A percentile compares a stretch with the other conserved stretches of the same genome.
phyloP scores from a whole-genome alignment of 352 stramenopile species.

The Phytopythium kandeliae region DNA sequence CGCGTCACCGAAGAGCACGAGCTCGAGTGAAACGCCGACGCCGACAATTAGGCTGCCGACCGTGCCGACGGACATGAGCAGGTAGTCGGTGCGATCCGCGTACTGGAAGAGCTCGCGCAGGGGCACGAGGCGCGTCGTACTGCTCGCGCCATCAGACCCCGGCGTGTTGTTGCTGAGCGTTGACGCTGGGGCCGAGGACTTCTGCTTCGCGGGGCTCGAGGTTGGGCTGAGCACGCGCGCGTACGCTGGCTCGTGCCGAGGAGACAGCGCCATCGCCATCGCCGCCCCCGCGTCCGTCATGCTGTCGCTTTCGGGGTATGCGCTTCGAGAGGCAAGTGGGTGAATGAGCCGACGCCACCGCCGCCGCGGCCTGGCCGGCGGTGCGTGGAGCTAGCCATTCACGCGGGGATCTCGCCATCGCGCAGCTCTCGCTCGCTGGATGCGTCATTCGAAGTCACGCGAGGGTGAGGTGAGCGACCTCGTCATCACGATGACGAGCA shows the following conservation, averaged over 20 bases:
- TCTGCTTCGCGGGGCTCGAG: no score
- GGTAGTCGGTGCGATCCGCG: slow-evolving; percentile 25
- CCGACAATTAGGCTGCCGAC: slow-evolving; percentile 20
- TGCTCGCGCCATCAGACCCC: no score
- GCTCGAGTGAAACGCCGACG: slow-evolving; percentile 30
- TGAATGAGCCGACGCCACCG: background rate
- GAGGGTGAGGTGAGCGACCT: no score
- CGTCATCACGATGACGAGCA: background rate
- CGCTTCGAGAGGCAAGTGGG: background rate
- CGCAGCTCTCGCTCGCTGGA: no score
- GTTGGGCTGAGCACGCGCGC: background rate
- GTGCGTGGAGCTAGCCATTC: no score
- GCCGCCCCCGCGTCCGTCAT: no score
- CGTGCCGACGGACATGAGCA: slow-evolving; percentile 32
- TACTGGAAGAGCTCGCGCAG: slow-evolving; percentile 45
- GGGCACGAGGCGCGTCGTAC: no score
- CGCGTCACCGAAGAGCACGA: slow-evolving; percentile 43
- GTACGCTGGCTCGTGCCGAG: background rate
- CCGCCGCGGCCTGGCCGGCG: background rate
- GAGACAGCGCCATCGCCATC: background rate
- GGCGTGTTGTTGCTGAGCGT: no score
- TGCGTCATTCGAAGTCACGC: no score
- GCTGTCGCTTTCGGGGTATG: no score
- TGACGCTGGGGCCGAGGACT: no score
- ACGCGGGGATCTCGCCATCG: no score